Conservation (phyloP, 169 alveolate species). For the Eimeria mitis region DNA sequence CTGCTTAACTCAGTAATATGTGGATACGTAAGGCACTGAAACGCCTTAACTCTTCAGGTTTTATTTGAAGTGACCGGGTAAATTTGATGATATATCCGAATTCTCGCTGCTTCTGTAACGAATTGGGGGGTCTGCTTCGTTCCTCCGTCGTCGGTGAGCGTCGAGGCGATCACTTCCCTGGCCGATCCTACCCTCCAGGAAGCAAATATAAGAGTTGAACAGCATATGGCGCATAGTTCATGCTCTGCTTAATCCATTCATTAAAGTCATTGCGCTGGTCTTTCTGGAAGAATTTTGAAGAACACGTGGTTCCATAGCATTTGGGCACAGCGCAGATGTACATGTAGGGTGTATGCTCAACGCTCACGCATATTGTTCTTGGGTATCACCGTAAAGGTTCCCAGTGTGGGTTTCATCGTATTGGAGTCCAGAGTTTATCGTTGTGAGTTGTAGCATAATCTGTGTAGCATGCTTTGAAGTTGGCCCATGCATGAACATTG, state of each 20-base stretch:
- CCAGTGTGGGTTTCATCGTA: no score
- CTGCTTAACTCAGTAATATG: neutral
- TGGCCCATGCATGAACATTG: no score
- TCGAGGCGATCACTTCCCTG: neutral
- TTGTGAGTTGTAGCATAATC: no score
- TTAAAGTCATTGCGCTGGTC: neutral
- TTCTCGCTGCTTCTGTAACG: no score
- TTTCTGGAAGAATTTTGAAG: neutral
- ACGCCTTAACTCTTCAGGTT: neutral
- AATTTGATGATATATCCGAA: neutral
- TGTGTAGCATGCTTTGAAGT: no score
- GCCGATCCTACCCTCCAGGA: neutral
- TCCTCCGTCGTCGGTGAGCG: slow-evolving; percentile 5
- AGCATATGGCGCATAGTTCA: neutral
- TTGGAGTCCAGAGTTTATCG: no score
- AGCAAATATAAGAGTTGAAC: neutral
- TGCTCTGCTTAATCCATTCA: neutral
- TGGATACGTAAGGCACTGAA: neutral
- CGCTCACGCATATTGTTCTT: neutral
- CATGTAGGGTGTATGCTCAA: no score
- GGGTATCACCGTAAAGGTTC: no score
- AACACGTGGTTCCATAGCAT: neutral
- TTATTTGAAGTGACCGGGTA: neutral
- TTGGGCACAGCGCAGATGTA: no score
- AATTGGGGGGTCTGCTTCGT: neutral